Evolutionary conservation across 2,329 filamentous ascomycete species (phyloP), one percentile per base, ranked within the genome.

Genomic region (Coniochaeta hoffmannii): DNA sequence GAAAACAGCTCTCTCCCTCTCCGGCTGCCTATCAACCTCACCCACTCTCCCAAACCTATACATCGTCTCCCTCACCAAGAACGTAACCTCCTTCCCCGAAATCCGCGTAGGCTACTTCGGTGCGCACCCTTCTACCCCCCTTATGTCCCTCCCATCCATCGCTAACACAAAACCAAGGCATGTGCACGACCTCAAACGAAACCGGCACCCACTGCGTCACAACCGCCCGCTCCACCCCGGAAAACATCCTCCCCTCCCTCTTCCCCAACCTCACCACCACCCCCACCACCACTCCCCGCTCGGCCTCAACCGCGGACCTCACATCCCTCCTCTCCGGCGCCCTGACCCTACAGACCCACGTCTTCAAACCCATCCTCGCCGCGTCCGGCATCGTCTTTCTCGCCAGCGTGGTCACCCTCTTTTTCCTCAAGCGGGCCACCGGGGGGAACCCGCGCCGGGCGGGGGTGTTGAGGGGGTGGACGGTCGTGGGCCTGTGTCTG

Each of bases 61-160:
- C 59, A 30, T 65, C 54, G 61, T 65, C 53, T 59, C 59, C 4
- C 56, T 65, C 19, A 55, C 59, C 53, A 56, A 36, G 49, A 62
- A 60, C 54, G 53, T 50, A 24, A 58, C 57, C 12, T 30, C 34
- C 22, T 15, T 28, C 12, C 50, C 59, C 26, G 53, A 61, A 22
- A 57, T 65, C 50, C 63, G 64, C 41, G 54, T 66, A 19, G 62
- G 62, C 50, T 66, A 63, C 58, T 64, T 60, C 22, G 64, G 58
- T 55, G 32, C 30, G 50, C 28, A 17, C 31, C 14, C 34, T 10
- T n/a, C 31, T 19, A 10, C 14, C 24, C 15, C 14, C 5, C 34
- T 12, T 32, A 15, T n/a, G 7, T 24, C 26, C 26, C 24, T 31
- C n/a, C 15, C 24, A 4, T 11, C 49, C 7, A 26, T 14, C 24